Percentiles rank a stretch among this genome's conserved stretches.
Evolutionary conservation across 1,284 basidiomycete species (phyloP).

Genomic region (Boletellus deceptivus): DNA sequence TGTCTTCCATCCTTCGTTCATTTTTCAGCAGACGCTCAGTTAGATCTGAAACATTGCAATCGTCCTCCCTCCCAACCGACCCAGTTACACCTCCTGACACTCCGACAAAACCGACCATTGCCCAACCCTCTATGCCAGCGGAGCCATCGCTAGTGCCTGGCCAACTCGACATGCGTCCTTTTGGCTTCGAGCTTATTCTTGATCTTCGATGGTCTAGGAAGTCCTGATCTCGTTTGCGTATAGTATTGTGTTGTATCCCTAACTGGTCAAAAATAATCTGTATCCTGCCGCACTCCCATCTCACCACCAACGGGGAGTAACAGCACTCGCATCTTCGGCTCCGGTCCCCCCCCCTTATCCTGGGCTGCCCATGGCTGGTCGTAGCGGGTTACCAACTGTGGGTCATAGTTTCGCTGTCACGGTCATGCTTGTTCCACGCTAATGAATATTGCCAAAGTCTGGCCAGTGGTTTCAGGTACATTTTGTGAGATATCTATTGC

Average conservation of each 20-base stretch:
- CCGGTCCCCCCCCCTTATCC: background rate
- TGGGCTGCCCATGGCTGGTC: background rate
- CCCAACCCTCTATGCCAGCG: slow-evolving; percentile 4
- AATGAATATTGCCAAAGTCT: background rate
- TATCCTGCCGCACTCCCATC: slow-evolving; percentile 8
- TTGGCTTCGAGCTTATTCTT: slow-evolving; percentile 66
- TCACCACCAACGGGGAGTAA: background rate
- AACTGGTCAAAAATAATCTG: slow-evolving; percentile 13
- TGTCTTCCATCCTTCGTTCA: slow-evolving; percentile 24
- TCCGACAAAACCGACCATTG: background rate
- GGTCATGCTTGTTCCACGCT: background rate
- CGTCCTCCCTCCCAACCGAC: background rate
- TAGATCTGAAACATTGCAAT: slow-evolving; percentile 1
- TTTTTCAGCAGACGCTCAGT: slow-evolving; percentile 16
- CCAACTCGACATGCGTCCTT: slow-evolving; percentile 68
- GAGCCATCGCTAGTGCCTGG: slow-evolving; percentile 37
- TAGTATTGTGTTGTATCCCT: slow-evolving; percentile 25
- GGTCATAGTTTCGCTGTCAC: background rate
- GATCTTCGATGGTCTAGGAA: slow-evolving; percentile 65
- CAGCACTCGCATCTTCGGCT: background rate
- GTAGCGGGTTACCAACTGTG: background rate
- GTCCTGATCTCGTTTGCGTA: slow-evolving; percentile 16
- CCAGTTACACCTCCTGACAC: slow-evolving; percentile 4
- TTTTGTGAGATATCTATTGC: background rate
- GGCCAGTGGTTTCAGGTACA: background rate